Evolutionary conservation across 1,284 basidiomycete species (phyloP), one percentile per base, ranked within the genome.

Genomic region (Sanguinoderma infundibulare): DNA sequence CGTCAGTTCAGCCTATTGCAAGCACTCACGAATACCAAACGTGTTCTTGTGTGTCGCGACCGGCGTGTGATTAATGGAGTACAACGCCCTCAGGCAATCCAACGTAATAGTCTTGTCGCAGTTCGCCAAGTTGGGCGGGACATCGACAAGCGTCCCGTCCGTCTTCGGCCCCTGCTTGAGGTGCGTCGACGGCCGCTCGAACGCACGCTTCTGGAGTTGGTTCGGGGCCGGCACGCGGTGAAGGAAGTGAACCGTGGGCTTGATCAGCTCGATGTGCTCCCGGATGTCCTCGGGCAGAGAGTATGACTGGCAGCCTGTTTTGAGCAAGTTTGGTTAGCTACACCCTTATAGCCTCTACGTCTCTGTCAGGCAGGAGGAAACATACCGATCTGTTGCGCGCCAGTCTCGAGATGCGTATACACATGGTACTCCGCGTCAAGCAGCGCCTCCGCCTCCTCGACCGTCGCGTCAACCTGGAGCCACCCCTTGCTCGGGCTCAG

Each of bases 61-160:
- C 3, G 84, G 84, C 0, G 78, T 77, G 64, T 86, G 85, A 20
- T 68, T 65, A 14, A 76, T 75, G 4, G 82, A 83, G 70, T 88
- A 89, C 40, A 88, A 68, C 6, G 79, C 78, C 53, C 80, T 73
- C 55, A 89, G 71, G 67, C 86, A 89, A 6, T 81, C 73, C 9
- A 85, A 84, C 0, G 86, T 87, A 57, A 88, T 81, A 2, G 72
- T 76, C 6, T 69, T 71, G n/a, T 73, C 70, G 66, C 86, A 88
- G 51, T 67, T 54, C 39, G 64, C 65, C 12, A 67, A 53, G 38
- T 73, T 65, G 5, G 69, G 65, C 17, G 67, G 73, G 30, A 71
- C 72, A 49, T 72, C 55, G 17, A 61, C 52, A 28, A 73, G 24
- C 1, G 38, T 7, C 20, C 26, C 74, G 10, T 73, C 73, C 17